Percentiles rank a stretch among this genome's conserved stretches.
Conservation (phyloP, 2,329 filamentous ascomycete species). For the Ceratocystis cacaofunesta region DNA sequence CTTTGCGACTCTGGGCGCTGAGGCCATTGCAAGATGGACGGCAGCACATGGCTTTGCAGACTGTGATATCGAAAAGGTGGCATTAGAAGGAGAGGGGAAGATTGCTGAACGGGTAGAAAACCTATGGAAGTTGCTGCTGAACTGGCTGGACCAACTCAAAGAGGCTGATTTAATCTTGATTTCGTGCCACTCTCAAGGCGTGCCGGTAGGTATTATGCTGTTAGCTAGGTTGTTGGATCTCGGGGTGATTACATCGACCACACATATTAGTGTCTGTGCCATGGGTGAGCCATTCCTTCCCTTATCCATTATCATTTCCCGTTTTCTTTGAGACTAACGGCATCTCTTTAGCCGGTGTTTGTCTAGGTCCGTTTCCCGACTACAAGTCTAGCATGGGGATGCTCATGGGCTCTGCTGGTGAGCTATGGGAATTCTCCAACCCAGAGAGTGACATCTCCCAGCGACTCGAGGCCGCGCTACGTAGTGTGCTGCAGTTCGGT, state of each 20-base stretch:
- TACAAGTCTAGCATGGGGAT: conserved; percentile 77
- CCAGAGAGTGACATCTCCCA: conserved; percentile 68
- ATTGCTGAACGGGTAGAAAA: conserved; percentile 81
- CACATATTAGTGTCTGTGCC: conserved; percentile 72
- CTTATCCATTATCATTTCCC: not conserved
- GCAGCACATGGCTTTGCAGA: conserved; percentile 57
- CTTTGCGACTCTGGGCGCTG: conserved; percentile 76
- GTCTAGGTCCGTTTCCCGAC: conserved; percentile 80
- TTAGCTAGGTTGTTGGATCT: conserved; percentile 85
- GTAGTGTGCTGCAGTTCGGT: conserved; percentile 60
- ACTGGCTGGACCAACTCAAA: conserved; percentile 85
- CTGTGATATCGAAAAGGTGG: conserved; percentile 80
- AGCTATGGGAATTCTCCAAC: conserved; percentile 86
- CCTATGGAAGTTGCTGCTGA: conserved; percentile 83
- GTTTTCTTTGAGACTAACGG: not conserved
- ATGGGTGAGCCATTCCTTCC: conserved; percentile 34
- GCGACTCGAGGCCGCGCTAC: conserved; percentile 62
- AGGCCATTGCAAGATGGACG: conserved; percentile 72
- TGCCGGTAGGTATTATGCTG: conserved; percentile 84
- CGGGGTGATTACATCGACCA: conserved; percentile 55
- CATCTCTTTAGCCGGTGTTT: conserved; percentile 55
- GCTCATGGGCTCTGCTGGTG: conserved; percentile 78
- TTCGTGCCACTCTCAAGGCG: conserved; percentile 91
- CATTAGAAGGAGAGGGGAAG: conserved; percentile 85
- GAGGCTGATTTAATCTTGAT: conserved; percentile 78